phyloP scores from a whole-genome alignment of 352 stramenopile genomes.

The Aphanomyces cochlioides region DNA sequence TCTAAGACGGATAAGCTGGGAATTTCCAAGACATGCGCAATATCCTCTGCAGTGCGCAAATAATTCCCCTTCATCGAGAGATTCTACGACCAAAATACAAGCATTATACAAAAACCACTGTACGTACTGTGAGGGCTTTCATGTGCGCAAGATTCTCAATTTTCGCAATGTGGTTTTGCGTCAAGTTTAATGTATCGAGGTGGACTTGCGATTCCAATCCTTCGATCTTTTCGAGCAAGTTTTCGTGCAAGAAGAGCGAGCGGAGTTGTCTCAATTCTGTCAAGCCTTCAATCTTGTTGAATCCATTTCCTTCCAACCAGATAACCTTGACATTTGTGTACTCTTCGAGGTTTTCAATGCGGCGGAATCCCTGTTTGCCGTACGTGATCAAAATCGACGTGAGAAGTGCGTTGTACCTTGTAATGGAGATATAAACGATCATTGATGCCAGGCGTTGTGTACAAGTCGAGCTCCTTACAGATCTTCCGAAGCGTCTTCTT shows the following conservation, averaged over 20 bases:
- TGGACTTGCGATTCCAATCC: slow-evolving; percentile 47
- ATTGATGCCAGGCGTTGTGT: slow-evolving; percentile 90
- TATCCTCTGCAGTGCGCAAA: slow-evolving; percentile 51
- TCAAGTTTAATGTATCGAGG: slow-evolving; percentile 78
- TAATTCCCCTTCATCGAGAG: slow-evolving; percentile 77
- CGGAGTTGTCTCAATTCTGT: slow-evolving; percentile 81
- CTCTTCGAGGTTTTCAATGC: slow-evolving; percentile 92
- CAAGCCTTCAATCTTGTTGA: slow-evolving; percentile 87
- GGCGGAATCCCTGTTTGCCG: slow-evolving; percentile 70
- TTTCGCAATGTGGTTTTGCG: slow-evolving; percentile 71
- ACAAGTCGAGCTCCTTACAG: slow-evolving; percentile 88
- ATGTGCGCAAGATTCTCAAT: slow-evolving; percentile 77
- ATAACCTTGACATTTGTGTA: slow-evolving; percentile 93
- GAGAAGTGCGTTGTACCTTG: slow-evolving; percentile 48
- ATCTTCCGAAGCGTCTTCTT: slow-evolving; percentile 83
- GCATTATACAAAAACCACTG: neutral
- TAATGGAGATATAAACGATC: slow-evolving; percentile 97
- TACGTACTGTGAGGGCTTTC: slow-evolving; percentile 52
- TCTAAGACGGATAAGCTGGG: slow-evolving; percentile 69
- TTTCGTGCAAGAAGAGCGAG: slow-evolving; percentile 94
- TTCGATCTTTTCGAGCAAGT: slow-evolving; percentile 92
- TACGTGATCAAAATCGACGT: slow-evolving; percentile 3
- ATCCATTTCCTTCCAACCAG: slow-evolving; percentile 93
- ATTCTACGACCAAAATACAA: slow-evolving; percentile 35
- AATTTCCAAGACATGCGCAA: slow-evolving; percentile 61